phyloP scores from a whole-genome alignment of 805 yeast species.

The Candida awuae region DNA sequence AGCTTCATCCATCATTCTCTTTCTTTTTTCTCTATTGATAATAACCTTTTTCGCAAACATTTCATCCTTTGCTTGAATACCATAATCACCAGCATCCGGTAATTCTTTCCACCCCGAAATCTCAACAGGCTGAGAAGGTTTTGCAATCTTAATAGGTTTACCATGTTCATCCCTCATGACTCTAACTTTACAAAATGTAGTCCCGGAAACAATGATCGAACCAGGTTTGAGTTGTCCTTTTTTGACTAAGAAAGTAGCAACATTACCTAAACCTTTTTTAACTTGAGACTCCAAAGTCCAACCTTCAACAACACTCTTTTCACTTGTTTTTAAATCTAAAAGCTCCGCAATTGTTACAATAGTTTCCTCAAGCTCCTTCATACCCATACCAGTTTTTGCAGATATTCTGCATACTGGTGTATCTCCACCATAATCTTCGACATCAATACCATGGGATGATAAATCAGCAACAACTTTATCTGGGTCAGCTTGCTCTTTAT shows the following conservation, averaged over 20 bases:
- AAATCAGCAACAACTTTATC: constrained; percentile 74
- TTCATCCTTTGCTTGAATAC: constrained; percentile 70
- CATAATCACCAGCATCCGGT: constrained; percentile 85
- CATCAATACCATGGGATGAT: constrained; percentile 67
- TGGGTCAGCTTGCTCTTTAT: constrained; percentile 65
- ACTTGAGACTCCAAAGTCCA: constrained; percentile 84
- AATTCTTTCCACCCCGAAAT: constrained; percentile 90
- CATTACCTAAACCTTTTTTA: constrained; percentile 73
- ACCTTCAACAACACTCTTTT: constrained; percentile 58
- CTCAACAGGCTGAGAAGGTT: constrained; percentile 87
- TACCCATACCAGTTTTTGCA: constrained; percentile 83
- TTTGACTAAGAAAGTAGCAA: constrained; percentile 76
- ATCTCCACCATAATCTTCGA: constrained; percentile 94
- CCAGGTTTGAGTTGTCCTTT: constrained; percentile 73
- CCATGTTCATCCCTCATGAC: constrained; percentile 71
- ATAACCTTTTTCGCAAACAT: constrained; percentile 67
- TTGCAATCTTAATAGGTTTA: constrained; percentile 52
- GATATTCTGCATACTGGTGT: constrained; percentile 82
- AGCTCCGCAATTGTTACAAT: constrained; percentile 79
- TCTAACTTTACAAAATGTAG: constrained; percentile 76
- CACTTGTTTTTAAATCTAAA: constrained; percentile 63
- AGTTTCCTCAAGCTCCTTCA: constrained; percentile 85
- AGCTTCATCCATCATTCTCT: constrained; percentile 46
- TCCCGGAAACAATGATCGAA: constrained; percentile 73
- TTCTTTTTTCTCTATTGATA: constrained; percentile 51